Evolutionary conservation across 2,329 filamentous ascomycete species (phyloP), one percentile per base, ranked within the genome.

Genomic region (Pyricularia grisea): DNA sequence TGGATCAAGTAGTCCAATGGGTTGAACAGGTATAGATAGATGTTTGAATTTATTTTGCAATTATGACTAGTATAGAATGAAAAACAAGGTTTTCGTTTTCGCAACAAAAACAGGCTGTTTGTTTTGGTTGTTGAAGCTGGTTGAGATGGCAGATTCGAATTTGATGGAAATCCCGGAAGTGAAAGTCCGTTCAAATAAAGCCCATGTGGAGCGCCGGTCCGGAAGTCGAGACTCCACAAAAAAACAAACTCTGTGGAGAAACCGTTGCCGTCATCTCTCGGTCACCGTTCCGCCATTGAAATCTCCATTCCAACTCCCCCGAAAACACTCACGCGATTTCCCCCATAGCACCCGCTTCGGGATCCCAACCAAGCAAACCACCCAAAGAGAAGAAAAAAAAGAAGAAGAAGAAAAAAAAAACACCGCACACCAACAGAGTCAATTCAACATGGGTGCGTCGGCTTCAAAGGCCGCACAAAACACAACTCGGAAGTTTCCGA

Each of bases 391-490:
- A n/a, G n/a, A n/a, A n/a, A n/a, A n/a, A n/a, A n/a, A n/a, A n/a
- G n/a, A n/a, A n/a, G n/a, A n/a, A n/a, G n/a, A n/a, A n/a, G n/a
- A n/a, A n/a, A n/a, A n/a, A 3, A 1, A 36, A 36, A 31, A 4
- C 14, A 17, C 33, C 33, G 7, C 42, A 11, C 23, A 10, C 25
- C 23, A 28, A 27, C 58, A 61, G 25, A 58, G 25, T 60, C 10
- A 11, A 17, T 27, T 66, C 31, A 72, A 20, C 66, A 82, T 85
- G 83, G 83, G 83, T 42, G 78, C 82, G 5, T 79, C 80, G 58
- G 77, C 81, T 3, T 85, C 83, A 28, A 85, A 84, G 74, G 78
- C 81, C 20, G 78, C 78, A 14, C 77, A 78, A 70, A 74, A 77
- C 65, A 78, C 77, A 28, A 71, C 78, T 65, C 81, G 83, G 69